A percentile compares a stretch with the other conserved stretches of the same genome.
Evolutionary conservation across 345 rosid species (phyloP).

Genomic region (Eucalyptus curtisii): DNA sequence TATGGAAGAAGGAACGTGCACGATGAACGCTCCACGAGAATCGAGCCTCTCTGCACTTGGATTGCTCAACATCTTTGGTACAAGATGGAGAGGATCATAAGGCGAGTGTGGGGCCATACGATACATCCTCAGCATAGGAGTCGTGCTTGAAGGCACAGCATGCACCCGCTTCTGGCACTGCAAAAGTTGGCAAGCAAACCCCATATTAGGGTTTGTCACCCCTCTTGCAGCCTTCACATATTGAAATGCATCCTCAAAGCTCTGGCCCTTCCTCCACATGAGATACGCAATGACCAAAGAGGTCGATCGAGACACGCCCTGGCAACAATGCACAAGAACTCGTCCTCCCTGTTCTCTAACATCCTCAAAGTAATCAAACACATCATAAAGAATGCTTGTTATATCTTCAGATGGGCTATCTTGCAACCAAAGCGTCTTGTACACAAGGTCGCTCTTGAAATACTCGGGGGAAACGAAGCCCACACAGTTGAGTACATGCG

Average conservation of each 20-base stretch:
- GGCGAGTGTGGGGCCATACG: conserved; percentile 73
- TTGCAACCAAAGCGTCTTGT: conserved; percentile 67
- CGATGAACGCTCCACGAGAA: conserved; percentile 58
- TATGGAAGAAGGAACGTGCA: conserved; percentile 44
- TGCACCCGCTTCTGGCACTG: conserved; percentile 74
- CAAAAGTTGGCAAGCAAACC: conserved; percentile 68
- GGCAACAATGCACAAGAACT: conserved; percentile 66
- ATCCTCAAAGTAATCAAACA: conserved; percentile 75
- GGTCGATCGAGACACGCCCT: conserved; percentile 57
- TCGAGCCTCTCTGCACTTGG: conserved; percentile 36
- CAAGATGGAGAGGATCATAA: conserved; percentile 68
- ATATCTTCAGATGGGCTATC: conserved; percentile 67
- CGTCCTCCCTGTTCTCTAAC: conserved; percentile 57
- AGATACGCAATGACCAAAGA: conserved; percentile 70
- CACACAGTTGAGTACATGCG: conserved; percentile 65
- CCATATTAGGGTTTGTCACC: conserved; percentile 67
- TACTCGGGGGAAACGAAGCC: conserved; percentile 73
- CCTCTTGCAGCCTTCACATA: conserved; percentile 63
- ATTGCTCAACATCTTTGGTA: conserved; percentile 44
- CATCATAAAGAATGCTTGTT: conserved; percentile 62
- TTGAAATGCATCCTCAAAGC: conserved; percentile 66
- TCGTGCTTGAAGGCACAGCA: conserved; percentile 49
- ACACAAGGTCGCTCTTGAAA: conserved; percentile 63
- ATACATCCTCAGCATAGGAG: conserved; percentile 45
- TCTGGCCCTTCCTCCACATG: conserved; percentile 73